Percentiles rank a stretch among this genome's conserved stretches.
These are phyloP conservation scores for Datura wrightii DNA, from an alignment of 257 asterid genomes.

Conservation along the genomic window DNA sequence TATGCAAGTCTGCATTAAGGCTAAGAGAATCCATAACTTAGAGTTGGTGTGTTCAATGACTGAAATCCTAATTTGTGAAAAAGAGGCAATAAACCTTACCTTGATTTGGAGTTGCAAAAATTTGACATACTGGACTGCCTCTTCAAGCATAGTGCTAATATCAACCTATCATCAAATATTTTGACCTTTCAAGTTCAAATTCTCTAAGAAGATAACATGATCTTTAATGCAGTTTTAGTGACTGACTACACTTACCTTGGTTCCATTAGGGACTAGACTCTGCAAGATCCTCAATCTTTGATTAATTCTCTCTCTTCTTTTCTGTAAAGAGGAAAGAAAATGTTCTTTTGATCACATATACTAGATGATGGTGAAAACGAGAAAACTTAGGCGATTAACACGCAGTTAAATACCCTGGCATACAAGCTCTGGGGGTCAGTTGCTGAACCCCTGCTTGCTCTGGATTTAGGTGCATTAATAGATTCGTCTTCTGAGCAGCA, in stretches of 20 bases:
- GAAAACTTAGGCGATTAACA: not conserved
- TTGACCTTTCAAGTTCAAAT: not conserved
- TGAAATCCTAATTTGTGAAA: constrained; percentile 25
- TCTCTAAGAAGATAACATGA: not conserved
- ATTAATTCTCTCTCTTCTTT: constrained; percentile 80
- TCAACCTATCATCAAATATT: constrained; percentile 52
- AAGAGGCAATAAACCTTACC: constrained; percentile 42
- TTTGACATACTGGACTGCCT: constrained; percentile 85
- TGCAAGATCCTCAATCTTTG: constrained; percentile 85
- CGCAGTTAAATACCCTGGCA: constrained; percentile 64
- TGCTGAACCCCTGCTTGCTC: constrained; percentile 69
- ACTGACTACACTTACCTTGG: constrained; percentile 54
- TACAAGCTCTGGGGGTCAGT: constrained; percentile 89
- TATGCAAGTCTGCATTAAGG: not conserved
- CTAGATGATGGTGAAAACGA: not conserved
- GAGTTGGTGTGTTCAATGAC: not conserved
- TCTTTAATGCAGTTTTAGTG: not conserved
- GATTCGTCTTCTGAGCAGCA: constrained; percentile 60
- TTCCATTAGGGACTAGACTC: constrained; percentile 87
- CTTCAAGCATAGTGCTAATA: constrained; percentile 97
- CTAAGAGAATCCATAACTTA: not conserved
- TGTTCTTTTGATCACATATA: not conserved
- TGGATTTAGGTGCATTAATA: constrained; percentile 56
- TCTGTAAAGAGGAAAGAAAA: constrained; percentile 47
- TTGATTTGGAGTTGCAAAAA: constrained; percentile 86